A percentile compares a stretch with the other conserved stretches of the same genome.
Conservation (phyloP, 129 eudicot species). For the Flaveria brownii region DNA sequence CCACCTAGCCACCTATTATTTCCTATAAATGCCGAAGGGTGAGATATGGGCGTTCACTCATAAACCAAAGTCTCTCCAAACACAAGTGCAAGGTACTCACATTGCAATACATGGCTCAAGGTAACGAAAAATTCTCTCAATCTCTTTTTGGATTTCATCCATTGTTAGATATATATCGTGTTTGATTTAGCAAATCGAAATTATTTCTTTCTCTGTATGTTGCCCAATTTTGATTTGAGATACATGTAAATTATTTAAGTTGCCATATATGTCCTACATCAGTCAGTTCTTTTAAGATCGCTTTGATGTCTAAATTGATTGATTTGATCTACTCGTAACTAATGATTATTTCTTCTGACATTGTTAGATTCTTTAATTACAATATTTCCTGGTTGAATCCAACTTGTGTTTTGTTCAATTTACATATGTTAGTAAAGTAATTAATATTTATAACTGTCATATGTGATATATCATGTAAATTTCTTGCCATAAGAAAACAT, state of each 20-base stretch:
- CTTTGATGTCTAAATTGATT: not conserved
- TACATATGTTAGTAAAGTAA: too few relatives aligned
- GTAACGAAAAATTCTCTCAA: not conserved
- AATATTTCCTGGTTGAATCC: not conserved
- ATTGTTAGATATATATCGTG: not conserved
- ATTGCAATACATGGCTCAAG: conserved; percentile 16
- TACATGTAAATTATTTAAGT: too few relatives aligned
- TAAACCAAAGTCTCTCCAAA: not conserved
- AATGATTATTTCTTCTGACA: not conserved
- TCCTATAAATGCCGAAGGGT: conserved; percentile 10
- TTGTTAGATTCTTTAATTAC: too few relatives aligned
- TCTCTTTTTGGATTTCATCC: not conserved
- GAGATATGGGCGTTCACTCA: not conserved
- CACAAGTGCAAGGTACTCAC: not conserved
- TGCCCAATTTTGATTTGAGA: not conserved
- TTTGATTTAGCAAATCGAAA: not conserved
- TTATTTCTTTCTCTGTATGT: conserved; percentile 5
- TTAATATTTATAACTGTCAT: too few relatives aligned
- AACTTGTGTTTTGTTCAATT: too few relatives aligned
- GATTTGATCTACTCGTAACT: not conserved
- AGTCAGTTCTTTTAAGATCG: not conserved
- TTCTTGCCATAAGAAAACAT: too few relatives aligned
- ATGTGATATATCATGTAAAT: too few relatives aligned
- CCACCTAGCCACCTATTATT: not conserved
- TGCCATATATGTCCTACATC: not conserved